Conservation (phyloP, 768 basidiomycete genomes). For the Mycena indigotica region DNA sequence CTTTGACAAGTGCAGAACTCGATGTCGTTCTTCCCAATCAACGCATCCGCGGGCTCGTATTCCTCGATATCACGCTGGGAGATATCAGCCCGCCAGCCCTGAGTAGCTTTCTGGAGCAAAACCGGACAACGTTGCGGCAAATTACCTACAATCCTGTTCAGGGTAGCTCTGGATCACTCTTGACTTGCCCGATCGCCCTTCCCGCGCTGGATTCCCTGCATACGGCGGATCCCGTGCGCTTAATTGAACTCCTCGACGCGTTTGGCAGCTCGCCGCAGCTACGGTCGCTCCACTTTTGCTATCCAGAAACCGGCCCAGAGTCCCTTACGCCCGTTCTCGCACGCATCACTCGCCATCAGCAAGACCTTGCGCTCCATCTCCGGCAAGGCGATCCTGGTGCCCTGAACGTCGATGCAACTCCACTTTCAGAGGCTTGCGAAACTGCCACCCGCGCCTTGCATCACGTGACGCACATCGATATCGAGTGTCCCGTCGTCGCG, state of each 20-base stretch:
- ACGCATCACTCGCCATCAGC: not conserved
- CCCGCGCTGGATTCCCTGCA: not conserved
- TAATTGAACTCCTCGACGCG: conserved; percentile 2
- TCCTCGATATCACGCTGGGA: not conserved
- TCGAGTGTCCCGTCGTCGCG: not conserved
- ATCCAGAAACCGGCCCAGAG: not conserved
- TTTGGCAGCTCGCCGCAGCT: not conserved
- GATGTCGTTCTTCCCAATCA: not conserved
- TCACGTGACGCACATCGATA: not conserved
- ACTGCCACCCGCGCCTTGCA: not conserved
- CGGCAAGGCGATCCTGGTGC: not conserved
- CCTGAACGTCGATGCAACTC: not conserved
- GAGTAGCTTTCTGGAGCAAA: not conserved
- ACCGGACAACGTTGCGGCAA: not conserved
- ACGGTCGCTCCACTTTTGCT: not conserved
- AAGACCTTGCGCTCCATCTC: not conserved
- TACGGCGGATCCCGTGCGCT: not conserved
- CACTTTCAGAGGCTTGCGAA: not conserved
- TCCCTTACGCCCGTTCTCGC: not conserved
- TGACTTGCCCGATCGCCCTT: not conserved
- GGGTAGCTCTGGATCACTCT: not conserved
- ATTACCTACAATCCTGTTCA: not conserved
- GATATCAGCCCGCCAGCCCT: not conserved
- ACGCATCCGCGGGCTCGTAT: not conserved
- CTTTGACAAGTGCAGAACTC: not conserved